Evolutionary conservation across 768 basidiomycete genomes (phyloP).

Genomic region (Exidia glandulosa): DNA sequence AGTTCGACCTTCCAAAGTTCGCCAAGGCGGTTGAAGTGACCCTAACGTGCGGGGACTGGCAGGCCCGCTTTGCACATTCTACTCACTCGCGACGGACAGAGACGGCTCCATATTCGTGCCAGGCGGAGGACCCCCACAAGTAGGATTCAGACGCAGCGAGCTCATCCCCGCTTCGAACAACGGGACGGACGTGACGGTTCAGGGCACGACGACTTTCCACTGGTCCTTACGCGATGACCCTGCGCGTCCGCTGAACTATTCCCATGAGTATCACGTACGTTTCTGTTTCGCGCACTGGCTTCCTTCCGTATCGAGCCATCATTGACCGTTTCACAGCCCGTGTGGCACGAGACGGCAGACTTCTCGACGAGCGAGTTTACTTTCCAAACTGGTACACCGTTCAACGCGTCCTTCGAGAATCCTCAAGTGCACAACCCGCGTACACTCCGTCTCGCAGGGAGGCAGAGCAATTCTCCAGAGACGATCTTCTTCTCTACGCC

Average conservation of each 20-base stretch:
- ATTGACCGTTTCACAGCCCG: conserved; percentile 2
- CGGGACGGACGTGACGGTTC: conserved; percentile 29
- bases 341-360: conserved; percentile 11
- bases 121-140: conserved; percentile 36
- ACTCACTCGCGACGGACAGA: not conserved
- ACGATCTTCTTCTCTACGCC: conserved; percentile 28
- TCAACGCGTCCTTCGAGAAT: conserved; percentile 8
- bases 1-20: conserved; percentile 9
- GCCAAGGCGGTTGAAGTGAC: conserved; percentile 12
- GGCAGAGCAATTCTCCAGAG: conserved; percentile 15
- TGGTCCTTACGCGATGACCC: conserved; percentile 35
- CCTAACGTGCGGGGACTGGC: conserved; percentile 14
- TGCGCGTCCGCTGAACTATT: conserved; percentile 35
- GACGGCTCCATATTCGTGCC: conserved; percentile 47
- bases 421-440: conserved; percentile 7
- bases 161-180: conserved; percentile 38
- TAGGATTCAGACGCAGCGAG: conserved; percentile 49
- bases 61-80: not conserved
- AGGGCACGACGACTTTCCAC: conserved; percentile 36
- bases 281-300: not conserved
- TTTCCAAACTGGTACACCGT: conserved; percentile 9
- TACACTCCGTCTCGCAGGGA: conserved; percentile 21
- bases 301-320: not conserved
- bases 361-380: conserved; percentile 7
- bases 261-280: conserved; percentile 43